phyloP scores from a whole-genome alignment of 352 stramenopile genomes.

The Phytophthora chlamydospora region DNA sequence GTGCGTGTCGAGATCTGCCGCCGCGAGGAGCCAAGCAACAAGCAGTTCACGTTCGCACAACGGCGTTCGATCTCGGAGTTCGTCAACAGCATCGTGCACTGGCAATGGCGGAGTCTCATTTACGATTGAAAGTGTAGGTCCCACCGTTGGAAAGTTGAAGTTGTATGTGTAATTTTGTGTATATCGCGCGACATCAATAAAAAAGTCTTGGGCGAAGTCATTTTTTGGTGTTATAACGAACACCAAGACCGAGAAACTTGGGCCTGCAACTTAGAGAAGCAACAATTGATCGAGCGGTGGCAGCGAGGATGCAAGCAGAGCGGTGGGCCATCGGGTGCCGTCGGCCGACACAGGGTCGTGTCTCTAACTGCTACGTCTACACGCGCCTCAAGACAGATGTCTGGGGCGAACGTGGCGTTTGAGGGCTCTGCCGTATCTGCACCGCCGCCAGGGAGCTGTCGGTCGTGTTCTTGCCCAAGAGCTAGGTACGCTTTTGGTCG shows the following conservation, averaged over 20 bases:
- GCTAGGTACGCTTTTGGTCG: constrained; percentile 1
- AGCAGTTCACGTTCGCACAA: constrained; percentile 82
- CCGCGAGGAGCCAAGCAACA: constrained; percentile 79
- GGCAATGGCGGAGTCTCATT: constrained; percentile 86
- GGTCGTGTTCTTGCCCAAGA: neutral
- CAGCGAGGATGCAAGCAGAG: too few relatives aligned
- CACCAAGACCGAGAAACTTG: too few relatives aligned
- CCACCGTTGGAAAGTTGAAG: constrained; percentile 35
- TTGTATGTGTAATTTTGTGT: constrained; percentile 22
- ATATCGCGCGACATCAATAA: neutral
- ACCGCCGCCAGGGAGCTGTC: constrained; percentile 12
- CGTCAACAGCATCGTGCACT: constrained; percentile 89
- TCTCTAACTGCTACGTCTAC: constrained; percentile 24
- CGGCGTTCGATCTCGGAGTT: constrained; percentile 85
- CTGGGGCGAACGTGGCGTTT: constrained; percentile 18
- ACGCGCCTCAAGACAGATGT: constrained; percentile 33
- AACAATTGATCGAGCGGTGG: too few relatives aligned
- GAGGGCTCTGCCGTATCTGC: neutral
- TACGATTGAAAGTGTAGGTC: constrained; percentile 66
- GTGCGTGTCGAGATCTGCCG: constrained; percentile 85
- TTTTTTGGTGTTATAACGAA: too few relatives aligned
- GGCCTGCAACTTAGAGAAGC: too few relatives aligned
- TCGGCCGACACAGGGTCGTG: constrained; percentile 17
- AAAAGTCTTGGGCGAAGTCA: too few relatives aligned
- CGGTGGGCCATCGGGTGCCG: too few relatives aligned